Base-by-base conservation (phyloP, 2,329 filamentous ascomycete genomes). In the Cladosporium sp. region DNA sequence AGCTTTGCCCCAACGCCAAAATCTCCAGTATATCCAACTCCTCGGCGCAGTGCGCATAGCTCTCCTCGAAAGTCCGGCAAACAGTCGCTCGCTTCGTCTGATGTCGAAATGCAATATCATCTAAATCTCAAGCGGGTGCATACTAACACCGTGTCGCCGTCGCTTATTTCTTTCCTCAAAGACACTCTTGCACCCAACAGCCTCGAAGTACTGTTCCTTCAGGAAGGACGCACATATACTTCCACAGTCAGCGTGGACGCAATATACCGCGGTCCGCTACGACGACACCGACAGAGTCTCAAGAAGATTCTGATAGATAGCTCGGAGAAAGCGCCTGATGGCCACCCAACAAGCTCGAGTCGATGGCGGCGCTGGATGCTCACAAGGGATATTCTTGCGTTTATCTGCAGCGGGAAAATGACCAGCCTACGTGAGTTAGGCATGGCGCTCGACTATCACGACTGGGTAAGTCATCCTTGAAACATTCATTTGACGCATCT, bases 341-440 rank as follows among this genome's bases (percentile, higher is more conserved):
- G 79, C 64, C 78, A 76, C 68, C 77, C 73, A 64, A 74, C 64
- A 51, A 74, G 73, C 36, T 76, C 74, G 54, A 77, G 77, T 30
- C 81, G 86, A 67, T 92, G 89, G 86, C 82, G 84, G 62, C 84
- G 87, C 69, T 95, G 92, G 92, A 87, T 89, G 76, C 82, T 92
- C 64, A 88, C 83, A 59, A 84, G 87, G 4, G 88, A 92, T 26
- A 85, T 92, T 47, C 76, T 95, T 54, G 82, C 85, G 0, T 95
- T 91, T 75, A 84, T 95, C 63, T 92, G 89, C 1, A 91, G 90
- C 74, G 91, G 91, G 5, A 87, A 88, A 66, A 92, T 95, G 91
- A 83, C 81, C 24, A 87, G 82, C 69, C 79, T 95, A 52, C 85
- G 85, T 65, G 91, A 95, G 77, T 80, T 95, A 30, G 89, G 90